A percentile compares a stretch with the other conserved stretches of the same genome.
Evolutionary conservation across 2,329 filamentous ascomycete species (phyloP).

Genomic region (Phaeosphaeriaceae sp.): DNA sequence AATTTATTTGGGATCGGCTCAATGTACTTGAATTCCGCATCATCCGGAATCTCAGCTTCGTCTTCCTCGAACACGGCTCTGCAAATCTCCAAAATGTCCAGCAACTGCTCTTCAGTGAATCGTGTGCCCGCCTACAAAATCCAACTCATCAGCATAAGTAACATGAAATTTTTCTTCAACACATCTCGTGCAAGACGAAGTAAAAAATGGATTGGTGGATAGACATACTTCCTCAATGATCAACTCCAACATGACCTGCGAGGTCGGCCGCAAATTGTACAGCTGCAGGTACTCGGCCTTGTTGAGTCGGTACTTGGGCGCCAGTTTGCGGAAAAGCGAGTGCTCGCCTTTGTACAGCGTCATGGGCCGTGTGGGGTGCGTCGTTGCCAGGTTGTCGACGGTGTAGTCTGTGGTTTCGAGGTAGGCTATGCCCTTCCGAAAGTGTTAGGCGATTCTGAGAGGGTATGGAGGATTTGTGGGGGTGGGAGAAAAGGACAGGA

Average conservation of each 20-base stretch:
- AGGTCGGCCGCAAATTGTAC: conserved; percentile 43
- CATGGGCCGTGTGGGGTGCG: conserved; percentile 35
- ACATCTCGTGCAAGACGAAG: no score
- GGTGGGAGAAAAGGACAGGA: no score
- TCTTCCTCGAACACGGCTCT: conserved; percentile 40
- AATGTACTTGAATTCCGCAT: conserved; percentile 35
- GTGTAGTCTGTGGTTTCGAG: conserved; percentile 46
- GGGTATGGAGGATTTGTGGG: background rate
- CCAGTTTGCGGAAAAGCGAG: conserved; percentile 38
- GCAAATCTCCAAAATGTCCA: conserved; percentile 37
- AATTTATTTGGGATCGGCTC: conserved; percentile 39
- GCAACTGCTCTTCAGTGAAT: conserved; percentile 38
- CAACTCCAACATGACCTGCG: conserved; percentile 40
- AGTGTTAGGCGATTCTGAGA: background rate
- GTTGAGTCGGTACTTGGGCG: conserved; percentile 41
- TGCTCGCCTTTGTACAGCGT: conserved; percentile 44
- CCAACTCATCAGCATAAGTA: background rate
- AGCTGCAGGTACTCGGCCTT: conserved; percentile 50
- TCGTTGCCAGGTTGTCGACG: conserved; percentile 17
- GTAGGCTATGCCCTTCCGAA: conserved; percentile 55
- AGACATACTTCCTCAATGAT: conserved; percentile 45
- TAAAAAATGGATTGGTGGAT: no score
- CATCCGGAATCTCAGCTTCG: conserved; percentile 33
- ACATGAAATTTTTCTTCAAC: background rate
- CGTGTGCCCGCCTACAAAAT: conserved; percentile 30